Evolutionary conservation across 2,329 filamentous ascomycete genomes (phyloP).

Genomic region (Calonectria leucothoes): DNA sequence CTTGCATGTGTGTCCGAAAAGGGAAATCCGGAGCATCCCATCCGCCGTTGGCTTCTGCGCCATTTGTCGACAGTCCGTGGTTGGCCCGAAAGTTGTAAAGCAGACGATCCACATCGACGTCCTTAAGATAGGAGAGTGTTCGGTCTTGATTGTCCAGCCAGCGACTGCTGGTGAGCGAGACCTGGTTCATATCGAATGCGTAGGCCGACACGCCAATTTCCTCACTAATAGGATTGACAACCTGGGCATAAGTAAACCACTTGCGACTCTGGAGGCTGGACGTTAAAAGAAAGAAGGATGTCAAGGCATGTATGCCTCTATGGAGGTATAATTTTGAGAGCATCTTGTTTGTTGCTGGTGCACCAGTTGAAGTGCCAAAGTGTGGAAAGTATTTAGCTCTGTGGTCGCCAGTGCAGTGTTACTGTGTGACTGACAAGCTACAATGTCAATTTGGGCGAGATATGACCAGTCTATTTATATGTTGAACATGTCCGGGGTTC

Average conservation of each 20-base stretch:
- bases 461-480: neutral
- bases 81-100: constrained; percentile 61
- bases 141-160: constrained; percentile 53
- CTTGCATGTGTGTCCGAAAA: constrained; percentile 63
- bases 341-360: neutral
- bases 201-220: constrained; percentile 18
- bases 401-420: neutral
- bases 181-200: constrained; percentile 22
- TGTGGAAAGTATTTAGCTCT: neutral
- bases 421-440: neutral
- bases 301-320: neutral
- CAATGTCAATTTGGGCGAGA: neutral
- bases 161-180: constrained; percentile 36
- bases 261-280: neutral
- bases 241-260: neutral
- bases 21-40: constrained; percentile 67
- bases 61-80: constrained; percentile 58
- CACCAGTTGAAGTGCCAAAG: neutral
- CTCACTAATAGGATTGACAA: neutral
- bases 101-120: constrained; percentile 56
- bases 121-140: constrained; percentile 59
- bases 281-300: neutral
- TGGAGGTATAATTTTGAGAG: neutral
- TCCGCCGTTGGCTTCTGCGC: constrained; percentile 58
- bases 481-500: neutral